Conservation (phyloP, 345 rosid genomes). For the Adansonia digitata region DNA sequence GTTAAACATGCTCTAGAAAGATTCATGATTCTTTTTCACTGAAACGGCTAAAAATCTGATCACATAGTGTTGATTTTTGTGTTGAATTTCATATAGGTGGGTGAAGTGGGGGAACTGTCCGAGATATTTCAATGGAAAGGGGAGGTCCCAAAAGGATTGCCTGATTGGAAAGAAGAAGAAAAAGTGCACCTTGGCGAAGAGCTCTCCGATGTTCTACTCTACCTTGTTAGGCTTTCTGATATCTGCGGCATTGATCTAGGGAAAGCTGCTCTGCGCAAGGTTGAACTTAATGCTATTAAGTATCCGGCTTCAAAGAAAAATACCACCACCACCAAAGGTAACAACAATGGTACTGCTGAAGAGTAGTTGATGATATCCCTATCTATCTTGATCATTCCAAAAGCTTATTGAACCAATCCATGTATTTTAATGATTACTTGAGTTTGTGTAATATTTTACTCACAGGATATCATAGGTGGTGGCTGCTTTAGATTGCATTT, state of each 20-base stretch:
- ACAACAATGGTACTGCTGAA: constrained; percentile 2
- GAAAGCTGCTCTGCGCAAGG: constrained; percentile 72
- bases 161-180: constrained; percentile 86
- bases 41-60: background rate
- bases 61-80: background rate
- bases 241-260: constrained; percentile 76
- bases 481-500: background rate
- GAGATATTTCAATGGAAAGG: constrained; percentile 99
- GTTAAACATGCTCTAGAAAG: background rate
- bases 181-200: constrained; percentile 83
- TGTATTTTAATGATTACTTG: background rate
- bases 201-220: constrained; percentile 82
- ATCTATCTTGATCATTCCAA: background rate
- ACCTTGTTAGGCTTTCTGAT: constrained; percentile 86
- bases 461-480: background rate
- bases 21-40: background rate
- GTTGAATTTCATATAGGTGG: constrained; percentile 50
- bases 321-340: background rate
- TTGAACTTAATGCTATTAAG: constrained; percentile 74
- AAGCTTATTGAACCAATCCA: background rate
- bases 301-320: constrained; percentile 46
- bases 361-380: background rate
- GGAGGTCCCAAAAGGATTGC: constrained; percentile 77
- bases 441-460: background rate
- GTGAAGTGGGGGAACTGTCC: constrained; percentile 89